Percentiles rank a stretch among this genome's conserved stretches.
These are phyloP conservation scores for Sanguinoderma infundibulare DNA, from an alignment of 1,284 basidiomycete species.

Conservation along the genomic window DNA sequence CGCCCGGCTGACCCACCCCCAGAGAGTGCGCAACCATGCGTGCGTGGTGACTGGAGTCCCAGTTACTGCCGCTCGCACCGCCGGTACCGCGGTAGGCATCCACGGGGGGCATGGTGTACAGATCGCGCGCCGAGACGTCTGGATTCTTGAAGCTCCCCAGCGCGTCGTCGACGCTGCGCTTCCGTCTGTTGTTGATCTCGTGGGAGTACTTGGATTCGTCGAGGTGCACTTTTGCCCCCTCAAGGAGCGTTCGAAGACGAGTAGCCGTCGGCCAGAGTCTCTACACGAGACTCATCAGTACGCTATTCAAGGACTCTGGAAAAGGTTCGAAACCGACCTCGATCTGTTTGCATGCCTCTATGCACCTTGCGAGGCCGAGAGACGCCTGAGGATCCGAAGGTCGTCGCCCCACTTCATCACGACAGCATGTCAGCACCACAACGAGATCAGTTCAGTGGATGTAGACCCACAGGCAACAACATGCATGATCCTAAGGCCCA, in stretches of 20 bases:
- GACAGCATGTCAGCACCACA: conserved; percentile 11
- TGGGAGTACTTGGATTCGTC: conserved; percentile 45
- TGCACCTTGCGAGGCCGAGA: conserved; percentile 67
- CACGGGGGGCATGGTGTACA: conserved; percentile 37
- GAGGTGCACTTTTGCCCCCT: conserved; percentile 66
- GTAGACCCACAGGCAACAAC: conserved; percentile 64
- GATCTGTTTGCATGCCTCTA: conserved; percentile 73
- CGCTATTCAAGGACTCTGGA: not conserved
- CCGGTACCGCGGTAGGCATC: conserved; percentile 14
- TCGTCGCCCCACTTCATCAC: conserved; percentile 60
- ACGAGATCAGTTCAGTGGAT: not conserved
- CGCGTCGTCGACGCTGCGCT: conserved; percentile 68
- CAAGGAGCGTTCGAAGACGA: conserved; percentile 71
- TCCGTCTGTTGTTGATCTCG: conserved; percentile 46
- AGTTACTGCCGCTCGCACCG: conserved; percentile 31
- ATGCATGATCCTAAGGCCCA: conserved; percentile 73
- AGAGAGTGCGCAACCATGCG: conserved; percentile 75
- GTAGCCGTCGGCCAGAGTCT: conserved; percentile 74
- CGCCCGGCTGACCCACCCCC: conserved; percentile 61
- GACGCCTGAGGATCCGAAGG: conserved; percentile 73
- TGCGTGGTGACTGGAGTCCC: conserved; percentile 60
- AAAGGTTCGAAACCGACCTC: conserved; percentile 50
- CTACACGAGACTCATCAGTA: conserved; percentile 27
- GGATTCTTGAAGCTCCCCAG: conserved; percentile 59
- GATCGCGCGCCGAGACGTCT: conserved; percentile 50